Evolutionary conservation across 352 stramenopile species (phyloP).

Genomic region (Phytophthora megakarya): DNA sequence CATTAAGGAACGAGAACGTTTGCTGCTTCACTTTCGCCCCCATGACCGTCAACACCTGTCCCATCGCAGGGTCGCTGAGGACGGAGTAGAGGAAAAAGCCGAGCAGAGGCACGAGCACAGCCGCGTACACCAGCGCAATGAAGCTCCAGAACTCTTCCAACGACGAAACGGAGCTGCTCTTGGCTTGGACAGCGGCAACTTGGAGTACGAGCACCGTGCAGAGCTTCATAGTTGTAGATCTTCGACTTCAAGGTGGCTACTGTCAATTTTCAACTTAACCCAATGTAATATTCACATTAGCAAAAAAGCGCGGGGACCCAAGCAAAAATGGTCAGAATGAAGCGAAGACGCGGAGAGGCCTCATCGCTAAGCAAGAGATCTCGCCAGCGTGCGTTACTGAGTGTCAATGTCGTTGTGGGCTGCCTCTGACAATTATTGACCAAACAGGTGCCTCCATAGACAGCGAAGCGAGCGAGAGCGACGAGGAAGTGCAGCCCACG

Average conservation of each 20-base stretch:
- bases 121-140: conserved; percentile 28
- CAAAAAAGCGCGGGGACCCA: conserved; percentile 10
- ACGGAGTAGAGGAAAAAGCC: conserved; percentile 28
- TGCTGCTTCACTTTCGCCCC: conserved; percentile 24
- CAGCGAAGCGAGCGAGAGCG: conserved; percentile 41
- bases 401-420: not conserved
- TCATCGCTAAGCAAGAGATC: conserved; percentile 39
- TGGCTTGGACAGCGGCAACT: conserved; percentile 10
- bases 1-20: conserved; percentile 28
- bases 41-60: conserved; percentile 19
- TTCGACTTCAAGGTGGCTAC: conserved; percentile 7
- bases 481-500: conserved; percentile 34
- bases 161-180: conserved; percentile 28
- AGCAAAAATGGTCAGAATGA: conserved; percentile 32
- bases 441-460: conserved; percentile 34
- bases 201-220: conserved; percentile 11
- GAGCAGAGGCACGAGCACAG: conserved; percentile 26
- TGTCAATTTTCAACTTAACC: conserved; percentile 7
- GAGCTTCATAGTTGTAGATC: not conserved
- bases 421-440: not conserved
- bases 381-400: conserved; percentile 36
- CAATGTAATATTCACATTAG: conserved; percentile 1
- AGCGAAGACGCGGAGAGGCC: conserved; percentile 42
- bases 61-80: conserved; percentile 18
- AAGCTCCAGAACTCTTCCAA: conserved; percentile 32